phyloP scores from a whole-genome alignment of 2,329 filamentous ascomycete species.

The Fusarium denticulatum region DNA sequence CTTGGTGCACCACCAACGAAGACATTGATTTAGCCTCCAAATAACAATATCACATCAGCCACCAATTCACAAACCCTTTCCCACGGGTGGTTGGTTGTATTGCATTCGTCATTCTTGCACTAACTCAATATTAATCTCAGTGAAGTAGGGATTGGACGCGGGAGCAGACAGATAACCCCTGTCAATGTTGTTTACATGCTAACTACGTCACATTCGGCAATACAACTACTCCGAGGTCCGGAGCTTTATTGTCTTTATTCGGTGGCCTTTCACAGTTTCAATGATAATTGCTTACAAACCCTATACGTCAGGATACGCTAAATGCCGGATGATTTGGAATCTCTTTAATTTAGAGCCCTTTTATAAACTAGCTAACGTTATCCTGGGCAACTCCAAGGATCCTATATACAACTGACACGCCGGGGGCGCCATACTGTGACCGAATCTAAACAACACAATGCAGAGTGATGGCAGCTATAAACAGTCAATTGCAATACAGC shows the following conservation, averaged over 20 bases:
- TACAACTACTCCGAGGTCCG: background rate
- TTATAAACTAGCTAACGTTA: background rate
- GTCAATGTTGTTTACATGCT: accelerated
- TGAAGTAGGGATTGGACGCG: too few species aligned
- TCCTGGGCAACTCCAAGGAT: too few species aligned
- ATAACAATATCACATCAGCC: background rate
- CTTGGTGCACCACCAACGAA: background rate
- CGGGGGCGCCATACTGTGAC: too few species aligned
- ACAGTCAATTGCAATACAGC: too few species aligned
- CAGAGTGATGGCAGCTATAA: too few species aligned
- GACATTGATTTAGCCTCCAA: background rate
- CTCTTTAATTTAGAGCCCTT: too few species aligned
- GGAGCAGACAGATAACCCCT: background rate
- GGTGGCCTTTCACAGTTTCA: too few species aligned
- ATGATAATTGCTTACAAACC: background rate
- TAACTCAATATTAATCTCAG: too few species aligned
- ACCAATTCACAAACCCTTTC: background rate
- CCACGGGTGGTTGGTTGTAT: background rate
- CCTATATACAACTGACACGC: too few species aligned
- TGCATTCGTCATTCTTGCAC: too few species aligned
- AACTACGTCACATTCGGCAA: background rate
- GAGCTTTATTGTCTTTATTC: too few species aligned
- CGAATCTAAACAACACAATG: too few species aligned
- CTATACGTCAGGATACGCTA: accelerated
- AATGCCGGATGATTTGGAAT: background rate